phyloP scores from a whole-genome alignment of 179 eudicot species.

The Gypsophila paniculata region DNA sequence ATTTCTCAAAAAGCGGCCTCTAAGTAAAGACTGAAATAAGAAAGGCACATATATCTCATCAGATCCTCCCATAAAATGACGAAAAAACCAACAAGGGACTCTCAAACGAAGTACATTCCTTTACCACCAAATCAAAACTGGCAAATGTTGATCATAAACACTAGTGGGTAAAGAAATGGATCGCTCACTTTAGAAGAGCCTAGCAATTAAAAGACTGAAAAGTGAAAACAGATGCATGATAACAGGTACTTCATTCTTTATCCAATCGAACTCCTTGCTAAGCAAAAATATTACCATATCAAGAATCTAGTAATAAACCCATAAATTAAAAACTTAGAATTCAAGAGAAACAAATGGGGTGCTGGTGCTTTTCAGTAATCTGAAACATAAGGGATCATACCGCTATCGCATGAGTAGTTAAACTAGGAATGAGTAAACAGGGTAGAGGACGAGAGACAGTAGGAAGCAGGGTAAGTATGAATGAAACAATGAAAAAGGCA shows the following conservation, averaged over 20 bases:
- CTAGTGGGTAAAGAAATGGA: not conserved
- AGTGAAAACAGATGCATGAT: not conserved
- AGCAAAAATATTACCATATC: not conserved
- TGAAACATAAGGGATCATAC: too few species aligned
- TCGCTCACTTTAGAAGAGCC: not conserved
- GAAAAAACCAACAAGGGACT: not conserved
- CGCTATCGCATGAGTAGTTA: too few species aligned
- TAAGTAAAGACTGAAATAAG: slow-evolving; percentile 68
- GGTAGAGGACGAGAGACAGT: not conserved
- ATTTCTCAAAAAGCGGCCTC: slow-evolving; percentile 92
- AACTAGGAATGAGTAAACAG: not conserved
- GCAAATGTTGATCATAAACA: not conserved
- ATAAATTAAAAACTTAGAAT: too few species aligned
- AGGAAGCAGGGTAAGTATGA: not conserved
- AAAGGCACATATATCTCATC: slow-evolving; percentile 4
- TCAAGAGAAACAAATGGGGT: too few species aligned
- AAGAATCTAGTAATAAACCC: not conserved
- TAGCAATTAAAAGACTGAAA: not conserved
- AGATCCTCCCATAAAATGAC: slow-evolving; percentile 1
- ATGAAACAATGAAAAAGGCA: not conserved
- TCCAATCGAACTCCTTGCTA: not conserved
- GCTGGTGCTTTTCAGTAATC: too few species aligned
- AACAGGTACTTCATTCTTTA: not conserved
- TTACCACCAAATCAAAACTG: slow-evolving; percentile 1
- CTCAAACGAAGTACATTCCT: not conserved